These are phyloP conservation scores for Pseudevernia furfuracea DNA, from an alignment of 495 filamentous ascomycete genomes.

Conservation along the genomic window DNA sequence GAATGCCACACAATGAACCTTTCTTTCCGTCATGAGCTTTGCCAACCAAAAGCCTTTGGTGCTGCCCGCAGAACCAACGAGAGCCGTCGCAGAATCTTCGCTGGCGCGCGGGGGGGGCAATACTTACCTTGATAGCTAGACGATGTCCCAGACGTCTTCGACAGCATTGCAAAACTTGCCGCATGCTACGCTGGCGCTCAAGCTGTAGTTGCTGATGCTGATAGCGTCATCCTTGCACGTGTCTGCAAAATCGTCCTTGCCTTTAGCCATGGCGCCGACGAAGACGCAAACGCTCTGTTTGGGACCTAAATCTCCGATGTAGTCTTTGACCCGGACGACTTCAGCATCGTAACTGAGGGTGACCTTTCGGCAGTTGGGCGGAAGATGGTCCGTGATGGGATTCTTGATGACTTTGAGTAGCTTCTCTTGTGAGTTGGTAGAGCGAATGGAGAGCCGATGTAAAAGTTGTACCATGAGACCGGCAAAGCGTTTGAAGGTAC, in stretches of 20 bases:
- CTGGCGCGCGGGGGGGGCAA: conserved; percentile 4
- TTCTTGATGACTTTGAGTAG: conserved; percentile 95
- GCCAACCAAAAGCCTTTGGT: conserved; percentile 8
- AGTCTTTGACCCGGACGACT: conserved; percentile 80
- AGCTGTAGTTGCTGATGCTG: conserved; percentile 93
- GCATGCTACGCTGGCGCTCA: conserved; percentile 94
- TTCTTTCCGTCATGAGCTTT: conserved; percentile 18
- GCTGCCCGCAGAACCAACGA: conserved; percentile 1
- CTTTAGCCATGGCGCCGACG: conserved; percentile 97
- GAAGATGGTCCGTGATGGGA: conserved; percentile 92
- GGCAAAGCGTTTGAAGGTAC: conserved; percentile 97
- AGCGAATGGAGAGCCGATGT: conserved; percentile 90
- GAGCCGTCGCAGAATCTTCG: conserved; percentile 7
- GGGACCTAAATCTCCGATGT: conserved; percentile 65
- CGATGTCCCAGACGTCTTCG: conserved; percentile 91
- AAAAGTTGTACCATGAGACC: conserved; percentile 99
- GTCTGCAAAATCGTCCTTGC: conserved; percentile 90
- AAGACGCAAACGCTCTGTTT: conserved; percentile 96
- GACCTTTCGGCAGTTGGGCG: conserved; percentile 94
- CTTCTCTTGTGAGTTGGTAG: conserved; percentile 92
- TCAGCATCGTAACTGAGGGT: conserved; percentile 87
- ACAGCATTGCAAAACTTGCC: conserved; percentile 99
- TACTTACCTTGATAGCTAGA: conserved; percentile 43
- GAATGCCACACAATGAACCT: conserved; percentile 16
- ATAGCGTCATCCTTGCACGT: conserved; percentile 92